Percentiles rank a stretch among this genome's conserved stretches.
phyloP scores from a whole-genome alignment of 176 grass and related monocot species.

The Rhynchospora breviuscula region DNA sequence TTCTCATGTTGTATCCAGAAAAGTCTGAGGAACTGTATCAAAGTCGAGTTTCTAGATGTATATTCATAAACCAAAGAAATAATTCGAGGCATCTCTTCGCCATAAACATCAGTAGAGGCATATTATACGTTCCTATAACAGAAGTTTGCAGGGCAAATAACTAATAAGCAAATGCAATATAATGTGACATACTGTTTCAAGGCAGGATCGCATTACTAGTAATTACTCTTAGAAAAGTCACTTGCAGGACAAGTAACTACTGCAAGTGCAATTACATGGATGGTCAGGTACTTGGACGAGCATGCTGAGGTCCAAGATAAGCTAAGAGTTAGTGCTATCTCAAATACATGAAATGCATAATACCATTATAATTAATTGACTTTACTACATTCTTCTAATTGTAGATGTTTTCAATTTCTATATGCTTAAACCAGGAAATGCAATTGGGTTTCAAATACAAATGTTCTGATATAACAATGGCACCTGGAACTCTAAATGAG shows the following conservation, averaged over 20 bases:
- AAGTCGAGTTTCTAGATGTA: background rate
- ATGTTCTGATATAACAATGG: constrained; percentile 23
- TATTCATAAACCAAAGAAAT: too few species aligned
- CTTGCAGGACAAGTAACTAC: constrained; percentile 78
- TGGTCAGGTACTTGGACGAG: constrained; percentile 77
- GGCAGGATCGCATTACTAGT: too few species aligned
- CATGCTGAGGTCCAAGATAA: constrained; percentile 55
- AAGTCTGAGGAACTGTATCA: background rate
- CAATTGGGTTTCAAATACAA: constrained; percentile 44
- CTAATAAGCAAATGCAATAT: too few species aligned
- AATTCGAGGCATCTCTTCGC: too few species aligned
- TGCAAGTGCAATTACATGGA: constrained; percentile 81
- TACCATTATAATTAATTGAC: background rate
- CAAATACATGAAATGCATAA: background rate
- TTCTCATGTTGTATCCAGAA: background rate
- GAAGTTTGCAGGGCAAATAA: too few species aligned
- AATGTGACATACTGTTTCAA: too few species aligned
- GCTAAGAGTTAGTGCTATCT: constrained; percentile 36
- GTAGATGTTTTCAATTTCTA: background rate
- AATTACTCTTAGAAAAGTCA: background rate
- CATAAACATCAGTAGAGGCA: too few species aligned
- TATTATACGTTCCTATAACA: too few species aligned
- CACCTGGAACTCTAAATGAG: constrained; percentile 44
- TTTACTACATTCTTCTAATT: background rate
- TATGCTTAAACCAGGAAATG: constrained; percentile 35